Evolutionary conservation across 176 grass and related monocot species (phyloP).

Genomic region (Oryza officinalis): DNA sequence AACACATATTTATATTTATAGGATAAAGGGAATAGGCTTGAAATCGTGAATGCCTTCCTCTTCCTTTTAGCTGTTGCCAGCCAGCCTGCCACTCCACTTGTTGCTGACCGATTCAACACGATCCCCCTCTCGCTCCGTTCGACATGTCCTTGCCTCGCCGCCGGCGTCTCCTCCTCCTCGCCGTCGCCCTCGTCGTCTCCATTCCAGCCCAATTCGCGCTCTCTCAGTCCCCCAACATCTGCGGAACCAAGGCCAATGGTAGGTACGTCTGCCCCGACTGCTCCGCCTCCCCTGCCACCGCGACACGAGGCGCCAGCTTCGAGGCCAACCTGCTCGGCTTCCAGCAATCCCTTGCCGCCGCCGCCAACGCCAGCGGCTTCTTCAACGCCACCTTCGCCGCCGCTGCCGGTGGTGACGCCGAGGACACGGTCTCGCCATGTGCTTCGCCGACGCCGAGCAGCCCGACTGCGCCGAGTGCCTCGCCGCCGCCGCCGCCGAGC

Average conservation of each 20-base stretch:
- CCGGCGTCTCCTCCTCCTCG: neutral
- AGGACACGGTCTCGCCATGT: slow-evolving; percentile 30
- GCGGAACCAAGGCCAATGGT: slow-evolving; percentile 23
- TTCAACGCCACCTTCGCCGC: neutral
- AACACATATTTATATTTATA: no score
- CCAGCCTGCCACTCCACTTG: no score
- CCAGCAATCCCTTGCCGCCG: slow-evolving; percentile 9
- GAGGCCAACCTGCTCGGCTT: slow-evolving; percentile 41
- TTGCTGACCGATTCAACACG: no score
- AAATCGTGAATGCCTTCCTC: no score
- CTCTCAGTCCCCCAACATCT: slow-evolving; percentile 4
- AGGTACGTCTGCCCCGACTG: slow-evolving; percentile 29
- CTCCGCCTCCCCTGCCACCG: slow-evolving; percentile 14
- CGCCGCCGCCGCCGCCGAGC: neutral
- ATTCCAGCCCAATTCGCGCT: neutral
- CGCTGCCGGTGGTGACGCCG: neutral
- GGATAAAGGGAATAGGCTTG: no score
- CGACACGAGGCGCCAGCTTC: slow-evolving; percentile 6
- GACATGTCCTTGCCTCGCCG: neutral
- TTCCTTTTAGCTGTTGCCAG: no score
- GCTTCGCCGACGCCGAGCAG: slow-evolving; percentile 18
- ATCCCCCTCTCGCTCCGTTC: no score
- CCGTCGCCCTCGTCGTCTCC: neutral
- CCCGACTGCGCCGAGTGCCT: slow-evolving; percentile 34
- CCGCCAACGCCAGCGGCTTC: neutral